Conservation (phyloP, 2,329 filamentous ascomycete species). For the Ophiostoma angusticollis region DNA sequence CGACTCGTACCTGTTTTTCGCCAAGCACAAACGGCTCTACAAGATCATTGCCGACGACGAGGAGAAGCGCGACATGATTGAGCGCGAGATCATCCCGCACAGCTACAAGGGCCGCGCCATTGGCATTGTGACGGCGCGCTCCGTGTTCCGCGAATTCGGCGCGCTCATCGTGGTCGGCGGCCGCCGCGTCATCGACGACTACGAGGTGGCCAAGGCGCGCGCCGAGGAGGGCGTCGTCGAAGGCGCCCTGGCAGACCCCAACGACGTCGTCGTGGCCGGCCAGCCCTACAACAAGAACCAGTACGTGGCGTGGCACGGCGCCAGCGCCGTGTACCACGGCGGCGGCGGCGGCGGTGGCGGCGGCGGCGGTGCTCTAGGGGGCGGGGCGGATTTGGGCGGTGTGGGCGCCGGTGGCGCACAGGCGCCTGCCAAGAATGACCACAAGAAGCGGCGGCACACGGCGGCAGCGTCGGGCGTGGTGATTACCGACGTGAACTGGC, state of each 20-base stretch:
- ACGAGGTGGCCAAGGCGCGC: slow-evolving; percentile 64
- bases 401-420: slow-evolving; percentile 43
- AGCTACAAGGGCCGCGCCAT: slow-evolving; percentile 98
- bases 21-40: slow-evolving; percentile 89
- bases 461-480: too few species aligned
- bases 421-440: slow-evolving; percentile 53
- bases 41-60: slow-evolving; percentile 97
- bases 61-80: slow-evolving; percentile 95
- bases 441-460: slow-evolving; percentile 75
- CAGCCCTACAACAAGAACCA: slow-evolving; percentile 98
- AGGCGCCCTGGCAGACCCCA: slow-evolving; percentile 82
- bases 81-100: slow-evolving; percentile 88
- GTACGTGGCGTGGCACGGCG: slow-evolving; percentile 96
- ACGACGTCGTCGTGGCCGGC: slow-evolving; percentile 63
- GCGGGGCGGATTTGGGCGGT: slow-evolving; percentile 26
- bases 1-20: slow-evolving; percentile 98
- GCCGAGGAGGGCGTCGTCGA: slow-evolving; percentile 68
- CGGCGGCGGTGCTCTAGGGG: slow-evolving; percentile 53
- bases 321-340: slow-evolving; percentile 89
- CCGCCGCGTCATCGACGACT: slow-evolving; percentile 76
- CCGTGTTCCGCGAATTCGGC: slow-evolving; percentile 93
- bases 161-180: slow-evolving; percentile 89
- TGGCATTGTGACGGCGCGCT: slow-evolving; percentile 89
- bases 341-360: slow-evolving; percentile 60
- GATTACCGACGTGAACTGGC: slow-evolving; percentile 92